Base-by-base conservation (phyloP, 495 filamentous ascomycete species). In the Hypoxylon perforatum region DNA sequence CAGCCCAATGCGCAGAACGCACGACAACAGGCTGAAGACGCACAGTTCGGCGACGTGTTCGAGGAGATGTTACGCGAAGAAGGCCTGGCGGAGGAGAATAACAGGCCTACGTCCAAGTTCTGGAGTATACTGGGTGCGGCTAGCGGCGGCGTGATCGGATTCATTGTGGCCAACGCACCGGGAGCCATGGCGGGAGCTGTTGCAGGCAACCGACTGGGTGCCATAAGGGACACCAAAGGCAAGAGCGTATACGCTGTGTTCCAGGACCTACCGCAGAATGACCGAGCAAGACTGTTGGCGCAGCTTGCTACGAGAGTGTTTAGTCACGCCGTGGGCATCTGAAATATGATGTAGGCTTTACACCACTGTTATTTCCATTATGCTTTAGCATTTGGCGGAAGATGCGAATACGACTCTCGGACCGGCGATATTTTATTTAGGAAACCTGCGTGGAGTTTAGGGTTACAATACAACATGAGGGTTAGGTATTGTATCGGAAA, bases 21-120 rank as follows among this genome's bases (percentile, higher is more conserved):
- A 28, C 69, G 80, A 8, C 74, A 73, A 57, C 70, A 71, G 58
- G 77, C 87, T 69, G 83, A 88, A 65, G 83, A 87, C 45, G 87
- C 88, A 61, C 95, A 98, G 77, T 99, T 98, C 73, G 92, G 89
- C 17, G 85, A 87, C 62, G 90, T 93, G 2, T 99, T 99, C 72
- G 96, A 99, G 82, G 95, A 99, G 83, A 99, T 99, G 95, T 78
- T 98, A 76, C 86, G 91, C 33, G 95, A 99, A 68, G 91, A 97
- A 73, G 95, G 94, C 0, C 84, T 98, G 76, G 89, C 90, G 0
- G 87, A 88, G 56, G 84, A 85, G 17, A 79, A 70, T 39, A 76
- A 80, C 15, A 70, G 71, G 19, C 89, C 90, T 15, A 93, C 88
- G 1, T 82, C 86, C 18, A 89, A 88, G 61, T 93, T 98, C 74